Evolutionary conservation across 768 basidiomycete genomes (phyloP).

Genomic region (Collybia mongolica): DNA sequence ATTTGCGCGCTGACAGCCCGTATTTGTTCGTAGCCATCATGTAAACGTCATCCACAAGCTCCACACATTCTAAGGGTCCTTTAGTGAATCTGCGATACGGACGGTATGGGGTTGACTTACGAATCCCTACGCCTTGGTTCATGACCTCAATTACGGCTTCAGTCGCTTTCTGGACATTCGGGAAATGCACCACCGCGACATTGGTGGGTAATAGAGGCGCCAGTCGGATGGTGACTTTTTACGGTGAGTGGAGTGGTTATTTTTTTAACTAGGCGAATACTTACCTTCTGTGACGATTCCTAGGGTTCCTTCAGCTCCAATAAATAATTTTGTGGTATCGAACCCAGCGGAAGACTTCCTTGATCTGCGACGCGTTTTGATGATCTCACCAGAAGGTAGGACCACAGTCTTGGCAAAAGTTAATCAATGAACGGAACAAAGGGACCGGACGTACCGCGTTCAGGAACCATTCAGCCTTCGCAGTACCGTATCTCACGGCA

Average conservation of each 20-base stretch:
- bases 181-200: conserved; percentile 82
- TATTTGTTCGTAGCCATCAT: conserved; percentile 62
- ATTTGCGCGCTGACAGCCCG: conserved; percentile 53
- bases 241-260: neutral
- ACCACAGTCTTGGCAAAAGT: conserved; percentile 68
- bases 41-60: conserved; percentile 73
- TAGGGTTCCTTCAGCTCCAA: conserved; percentile 77
- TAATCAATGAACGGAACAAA: neutral
- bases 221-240: conserved; percentile 72
- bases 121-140: conserved; percentile 72
- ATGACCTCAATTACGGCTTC: conserved; percentile 73
- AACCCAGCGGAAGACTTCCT: conserved; percentile 89
- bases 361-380: conserved; percentile 79
- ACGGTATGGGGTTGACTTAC: conserved; percentile 38
- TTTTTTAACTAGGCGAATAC: neutral
- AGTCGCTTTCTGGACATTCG: conserved; percentile 70
- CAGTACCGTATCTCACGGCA: conserved; percentile 85
- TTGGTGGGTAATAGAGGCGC: conserved; percentile 81
- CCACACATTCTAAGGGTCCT: conserved; percentile 68
- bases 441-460: conserved; percentile 39
- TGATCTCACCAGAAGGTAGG: conserved; percentile 83
- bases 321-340: conserved; percentile 82
- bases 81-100: neutral
- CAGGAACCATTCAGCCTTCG: conserved; percentile 88
- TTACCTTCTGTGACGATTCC: conserved; percentile 88